These are phyloP conservation scores for Candida buenavistaensis DNA, from an alignment of 1,139 yeast species.

Conservation along the genomic window DNA sequence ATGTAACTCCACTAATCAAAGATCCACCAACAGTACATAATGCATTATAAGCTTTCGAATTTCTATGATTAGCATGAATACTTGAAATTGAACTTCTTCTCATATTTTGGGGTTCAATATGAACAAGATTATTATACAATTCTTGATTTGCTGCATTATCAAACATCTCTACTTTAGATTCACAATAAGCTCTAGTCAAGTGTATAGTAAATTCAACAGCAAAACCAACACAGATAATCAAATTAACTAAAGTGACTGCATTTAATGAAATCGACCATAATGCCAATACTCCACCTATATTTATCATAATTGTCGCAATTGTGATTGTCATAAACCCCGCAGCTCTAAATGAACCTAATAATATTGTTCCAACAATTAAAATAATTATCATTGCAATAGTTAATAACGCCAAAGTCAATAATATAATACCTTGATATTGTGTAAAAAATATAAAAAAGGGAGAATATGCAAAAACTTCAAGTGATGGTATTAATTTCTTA, in stretches of 20 bases:
- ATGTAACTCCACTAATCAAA: conserved; percentile 84
- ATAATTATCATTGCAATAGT: conserved; percentile 57
- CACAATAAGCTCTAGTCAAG: conserved; percentile 73
- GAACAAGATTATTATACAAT: conserved; percentile 18
- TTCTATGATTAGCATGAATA: conserved; percentile 11
- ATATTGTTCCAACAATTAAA: conserved; percentile 50
- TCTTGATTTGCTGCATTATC: conserved; percentile 16
- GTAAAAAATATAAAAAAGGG: conserved; percentile 92
- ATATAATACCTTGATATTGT: conserved; percentile 70
- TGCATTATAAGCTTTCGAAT: conserved; percentile 50
- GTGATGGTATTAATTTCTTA: conserved; percentile 32
- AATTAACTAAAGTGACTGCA: conserved; percentile 86
- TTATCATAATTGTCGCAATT: conserved; percentile 63
- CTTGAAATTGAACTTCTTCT: conserved; percentile 6
- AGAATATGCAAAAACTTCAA: conserved; percentile 82
- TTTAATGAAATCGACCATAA: conserved; percentile 75
- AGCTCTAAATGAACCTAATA: conserved; percentile 68
- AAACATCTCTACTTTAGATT: conserved; percentile 15
- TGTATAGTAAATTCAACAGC: conserved; percentile 94
- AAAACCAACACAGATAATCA: conserved; percentile 85
- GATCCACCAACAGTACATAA: conserved; percentile 80
- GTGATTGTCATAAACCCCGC: conserved; percentile 58
- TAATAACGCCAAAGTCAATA: conserved; percentile 56
- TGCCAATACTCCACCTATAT: conserved; percentile 81
- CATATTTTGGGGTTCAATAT: conserved; percentile 7